Conservation (phyloP, 352 stramenopile genomes). For the Globisporangium nodosum region DNA sequence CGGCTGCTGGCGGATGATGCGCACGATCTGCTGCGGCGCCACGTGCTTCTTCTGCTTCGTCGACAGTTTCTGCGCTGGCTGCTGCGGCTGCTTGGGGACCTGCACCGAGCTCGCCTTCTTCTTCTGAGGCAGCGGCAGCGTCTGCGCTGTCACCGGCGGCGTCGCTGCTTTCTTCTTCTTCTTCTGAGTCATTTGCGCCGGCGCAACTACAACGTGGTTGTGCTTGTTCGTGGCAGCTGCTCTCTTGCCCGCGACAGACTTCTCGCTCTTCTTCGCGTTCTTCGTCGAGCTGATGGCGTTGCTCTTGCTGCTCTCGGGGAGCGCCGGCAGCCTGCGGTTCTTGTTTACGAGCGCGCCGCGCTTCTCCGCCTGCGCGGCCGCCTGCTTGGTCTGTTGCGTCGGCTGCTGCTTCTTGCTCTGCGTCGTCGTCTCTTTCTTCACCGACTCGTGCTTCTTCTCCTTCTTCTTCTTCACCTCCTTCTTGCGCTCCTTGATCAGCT, state of each 20-base stretch:
- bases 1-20: neutral
- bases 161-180: neutral
- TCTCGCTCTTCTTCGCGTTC: constrained; percentile 16
- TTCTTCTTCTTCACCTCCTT: constrained; percentile 24
- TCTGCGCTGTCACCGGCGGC: neutral
- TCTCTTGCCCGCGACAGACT: constrained; percentile 1
- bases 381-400: constrained; percentile 13
- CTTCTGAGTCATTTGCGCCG: neutral
- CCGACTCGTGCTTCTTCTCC: constrained; percentile 14
- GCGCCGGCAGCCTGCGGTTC: constrained; percentile 27
- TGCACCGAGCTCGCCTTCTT: constrained; percentile 8
- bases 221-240: neutral
- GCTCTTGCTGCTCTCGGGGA: constrained; percentile 6
- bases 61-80: constrained; percentile 14
- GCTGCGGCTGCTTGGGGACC: neutral
- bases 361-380: constrained; percentile 20
- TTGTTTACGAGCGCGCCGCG: constrained; percentile 41
- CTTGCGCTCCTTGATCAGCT: constrained; percentile 72
- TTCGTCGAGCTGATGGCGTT: neutral
- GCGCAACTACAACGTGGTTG: neutral
- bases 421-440: constrained; percentile 17
- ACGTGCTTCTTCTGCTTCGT: constrained; percentile 10
- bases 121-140: constrained; percentile 4
- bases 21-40: neutral
- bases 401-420: constrained; percentile 13